Evolutionary conservation across 148 eudicot genomes (phyloP).

Genomic region (Linanthus parryae): DNA sequence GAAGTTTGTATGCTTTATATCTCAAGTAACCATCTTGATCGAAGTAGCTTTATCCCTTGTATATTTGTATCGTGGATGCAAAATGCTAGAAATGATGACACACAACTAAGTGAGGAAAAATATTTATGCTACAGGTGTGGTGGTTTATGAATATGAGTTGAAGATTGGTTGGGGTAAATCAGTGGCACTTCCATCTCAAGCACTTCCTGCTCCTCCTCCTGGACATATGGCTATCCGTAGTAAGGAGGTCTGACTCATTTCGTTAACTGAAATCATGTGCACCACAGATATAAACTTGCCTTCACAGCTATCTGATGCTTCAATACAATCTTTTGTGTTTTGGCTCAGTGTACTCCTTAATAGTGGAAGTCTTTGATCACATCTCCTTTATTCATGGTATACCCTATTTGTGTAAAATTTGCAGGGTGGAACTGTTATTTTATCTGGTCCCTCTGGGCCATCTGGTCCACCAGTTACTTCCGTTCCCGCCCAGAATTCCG

Average conservation of each 20-base stretch:
- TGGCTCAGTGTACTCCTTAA: too few relatives aligned
- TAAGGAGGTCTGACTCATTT: constrained; percentile 63
- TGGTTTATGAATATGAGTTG: constrained; percentile 89
- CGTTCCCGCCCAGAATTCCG: constrained; percentile 86
- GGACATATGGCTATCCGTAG: constrained; percentile 99
- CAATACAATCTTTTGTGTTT: too few relatives aligned
- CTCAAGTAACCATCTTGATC: too few relatives aligned
- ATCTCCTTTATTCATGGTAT: constrained; percentile 6
- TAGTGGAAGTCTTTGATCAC: too few relatives aligned
- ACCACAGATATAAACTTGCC: neutral
- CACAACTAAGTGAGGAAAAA: constrained; percentile 1
- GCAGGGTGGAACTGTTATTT: constrained; percentile 88
- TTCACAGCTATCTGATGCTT: too few relatives aligned
- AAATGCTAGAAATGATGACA: too few relatives aligned
- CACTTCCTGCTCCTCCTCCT: constrained; percentile 98
- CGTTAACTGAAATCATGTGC: neutral
- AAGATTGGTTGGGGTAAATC: constrained; percentile 99
- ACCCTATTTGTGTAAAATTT: constrained; percentile 16
- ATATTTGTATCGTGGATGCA: too few relatives aligned
- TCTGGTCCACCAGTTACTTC: constrained; percentile 88
- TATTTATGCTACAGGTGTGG: constrained; percentile 56
- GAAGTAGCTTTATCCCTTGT: too few relatives aligned
- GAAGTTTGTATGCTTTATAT: too few relatives aligned
- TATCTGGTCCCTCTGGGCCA: constrained; percentile 94
- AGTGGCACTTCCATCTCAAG: constrained; percentile 96